phyloP scores from a whole-genome alignment of 805 yeast species.

The Peterozyma toletana region DNA sequence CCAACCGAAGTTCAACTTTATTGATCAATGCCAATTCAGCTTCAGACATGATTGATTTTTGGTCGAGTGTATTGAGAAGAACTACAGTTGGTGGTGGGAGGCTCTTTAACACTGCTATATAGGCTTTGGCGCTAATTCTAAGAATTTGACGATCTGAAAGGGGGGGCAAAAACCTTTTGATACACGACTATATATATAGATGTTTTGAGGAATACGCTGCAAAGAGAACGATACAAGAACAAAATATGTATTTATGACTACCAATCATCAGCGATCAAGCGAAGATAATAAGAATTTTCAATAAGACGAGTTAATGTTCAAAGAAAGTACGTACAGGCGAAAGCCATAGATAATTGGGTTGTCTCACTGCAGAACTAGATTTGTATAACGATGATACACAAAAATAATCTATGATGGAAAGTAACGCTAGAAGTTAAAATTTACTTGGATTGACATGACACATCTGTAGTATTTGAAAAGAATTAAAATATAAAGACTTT shows the following conservation, averaged over 20 bases:
- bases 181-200: no score
- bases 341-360: not conserved
- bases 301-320: not conserved
- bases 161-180: not conserved
- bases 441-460: not conserved
- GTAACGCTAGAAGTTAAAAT: not conserved
- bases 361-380: not conserved
- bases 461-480: not conserved
- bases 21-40: conserved; percentile 57
- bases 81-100: no score
- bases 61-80: no score
- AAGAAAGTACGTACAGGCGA: not conserved
- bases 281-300: not conserved
- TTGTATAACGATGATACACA: no score
- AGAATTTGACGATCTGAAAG: not conserved
- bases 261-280: not conserved
- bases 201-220: no score
- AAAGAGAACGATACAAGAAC: no score
- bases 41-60: conserved; percentile 11
- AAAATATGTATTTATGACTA: not conserved
- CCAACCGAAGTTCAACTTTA: conserved; percentile 76
- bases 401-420: not conserved
- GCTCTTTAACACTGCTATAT: not conserved
- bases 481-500: not conserved
- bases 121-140: not conserved